Evolutionary conservation across 2,329 filamentous ascomycete genomes (phyloP).

Genomic region (Fusarium metavorans): DNA sequence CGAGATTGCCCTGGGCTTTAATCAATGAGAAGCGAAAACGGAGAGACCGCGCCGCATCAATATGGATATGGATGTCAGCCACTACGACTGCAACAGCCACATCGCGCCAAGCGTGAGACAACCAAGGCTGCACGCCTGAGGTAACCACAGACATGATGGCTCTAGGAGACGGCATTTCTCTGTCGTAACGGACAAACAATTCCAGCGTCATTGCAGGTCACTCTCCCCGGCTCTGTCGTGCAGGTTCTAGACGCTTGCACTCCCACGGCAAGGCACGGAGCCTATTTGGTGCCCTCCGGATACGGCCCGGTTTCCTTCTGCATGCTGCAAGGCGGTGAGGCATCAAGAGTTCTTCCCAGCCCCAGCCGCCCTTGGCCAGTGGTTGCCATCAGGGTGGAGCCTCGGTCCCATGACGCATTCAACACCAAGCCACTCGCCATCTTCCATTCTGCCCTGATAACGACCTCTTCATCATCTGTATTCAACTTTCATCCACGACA

Average conservation of each 20-base stretch:
- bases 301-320: constrained; percentile 18
- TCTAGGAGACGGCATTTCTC: not conserved
- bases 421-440: constrained; percentile 46
- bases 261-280: constrained; percentile 17
- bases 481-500: constrained; percentile 19
- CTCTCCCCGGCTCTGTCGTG: not conserved
- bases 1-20: not conserved
- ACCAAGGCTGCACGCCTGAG: not conserved
- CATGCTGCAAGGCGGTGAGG: constrained; percentile 41
- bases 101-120: not conserved
- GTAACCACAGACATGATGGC: not conserved
- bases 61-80: not conserved
- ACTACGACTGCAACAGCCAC: not conserved
- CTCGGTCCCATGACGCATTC: constrained; percentile 54
- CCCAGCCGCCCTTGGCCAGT: constrained; percentile 23
- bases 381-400: constrained; percentile 42
- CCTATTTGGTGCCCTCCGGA: constrained; percentile 28
- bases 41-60: not conserved
- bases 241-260: constrained; percentile 20
- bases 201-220: constrained; percentile 4
- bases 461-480: constrained; percentile 36
- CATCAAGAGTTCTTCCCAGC: constrained; percentile 38
- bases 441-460: constrained; percentile 41
- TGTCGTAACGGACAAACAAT: constrained; percentile 4
- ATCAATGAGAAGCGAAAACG: not conserved